Evolutionary conservation across 78 protist species (phyloP).

Genomic region (Dictyostelium brefeldianum): DNA sequence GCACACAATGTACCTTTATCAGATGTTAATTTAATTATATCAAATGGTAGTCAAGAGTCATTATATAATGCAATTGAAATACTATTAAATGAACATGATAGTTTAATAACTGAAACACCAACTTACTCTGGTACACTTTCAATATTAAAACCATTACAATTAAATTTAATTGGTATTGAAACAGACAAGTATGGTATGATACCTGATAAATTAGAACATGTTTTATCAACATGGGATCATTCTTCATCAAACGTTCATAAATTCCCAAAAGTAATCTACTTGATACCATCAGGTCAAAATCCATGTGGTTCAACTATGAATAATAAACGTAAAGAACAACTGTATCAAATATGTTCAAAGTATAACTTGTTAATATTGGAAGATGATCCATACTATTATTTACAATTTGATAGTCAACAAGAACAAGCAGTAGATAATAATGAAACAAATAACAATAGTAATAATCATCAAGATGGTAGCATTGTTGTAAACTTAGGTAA

Average conservation of each 20-base stretch:
- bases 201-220: conserved; percentile 38
- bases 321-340: conserved; percentile 55
- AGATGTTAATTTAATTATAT: conserved; percentile 45
- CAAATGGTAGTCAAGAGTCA: conserved; percentile 79
- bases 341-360: conserved; percentile 69
- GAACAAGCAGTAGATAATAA: background rate
- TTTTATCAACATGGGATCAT: conserved; percentile 25
- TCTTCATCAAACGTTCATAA: background rate
- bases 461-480: background rate
- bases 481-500: background rate
- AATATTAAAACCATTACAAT: conserved; percentile 41
- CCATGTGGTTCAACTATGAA: conserved; percentile 92
- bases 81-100: conserved; percentile 38
- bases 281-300: conserved; percentile 92
- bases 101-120: conserved; percentile 58
- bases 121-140: conserved; percentile 80
- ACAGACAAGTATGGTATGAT: conserved; percentile 69
- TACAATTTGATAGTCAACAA: conserved; percentile 63
- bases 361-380: conserved; percentile 92
- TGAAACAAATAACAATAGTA: background rate
- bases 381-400: conserved; percentile 96
- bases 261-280: conserved; percentile 85
- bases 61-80: conserved; percentile 27
- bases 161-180: conserved; percentile 56
- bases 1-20: conserved; percentile 1